Conservation (phyloP, 495 filamentous ascomycete genomes). For the Penicillium mononematosum region DNA sequence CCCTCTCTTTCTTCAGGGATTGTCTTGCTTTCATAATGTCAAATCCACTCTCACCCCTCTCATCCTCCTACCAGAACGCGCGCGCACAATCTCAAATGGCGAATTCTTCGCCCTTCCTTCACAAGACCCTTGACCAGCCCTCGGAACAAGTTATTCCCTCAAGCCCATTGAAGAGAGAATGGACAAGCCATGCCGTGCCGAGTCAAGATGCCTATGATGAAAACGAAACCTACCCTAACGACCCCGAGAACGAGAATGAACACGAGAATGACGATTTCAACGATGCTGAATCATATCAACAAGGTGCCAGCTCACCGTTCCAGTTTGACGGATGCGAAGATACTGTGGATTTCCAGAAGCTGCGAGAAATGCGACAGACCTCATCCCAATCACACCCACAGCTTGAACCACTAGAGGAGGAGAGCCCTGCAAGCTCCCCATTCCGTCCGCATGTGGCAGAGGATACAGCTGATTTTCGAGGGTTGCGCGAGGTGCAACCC, state of each 20-base stretch:
- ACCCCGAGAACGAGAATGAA: constrained; percentile 17
- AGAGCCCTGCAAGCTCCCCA: constrained; percentile 37
- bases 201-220: constrained; percentile 13
- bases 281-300: constrained; percentile 24
- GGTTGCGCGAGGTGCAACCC: constrained; percentile 23
- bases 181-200: constrained; percentile 16
- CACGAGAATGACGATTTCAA: constrained; percentile 22
- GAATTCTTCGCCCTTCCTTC: constrained; percentile 30
- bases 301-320: constrained; percentile 41
- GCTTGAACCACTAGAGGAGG: constrained; percentile 3
- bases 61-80: constrained; percentile 44
- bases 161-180: constrained; percentile 36
- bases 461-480: constrained; percentile 33
- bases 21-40: constrained; percentile 33
- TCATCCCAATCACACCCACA: constrained; percentile 6
- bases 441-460: constrained; percentile 37
- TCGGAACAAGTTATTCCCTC: constrained; percentile 34
- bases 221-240: constrained; percentile 18
- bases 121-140: constrained; percentile 29
- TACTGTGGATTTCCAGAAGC: constrained; percentile 38
- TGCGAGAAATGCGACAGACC: constrained; percentile 21
- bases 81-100: constrained; percentile 35
- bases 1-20: not conserved
- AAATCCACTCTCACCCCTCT: constrained; percentile 46
- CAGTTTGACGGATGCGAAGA: constrained; percentile 38